Conservation (phyloP, 352 stramenopile genomes). For the Phytophthora pseudosyringae region DNA sequence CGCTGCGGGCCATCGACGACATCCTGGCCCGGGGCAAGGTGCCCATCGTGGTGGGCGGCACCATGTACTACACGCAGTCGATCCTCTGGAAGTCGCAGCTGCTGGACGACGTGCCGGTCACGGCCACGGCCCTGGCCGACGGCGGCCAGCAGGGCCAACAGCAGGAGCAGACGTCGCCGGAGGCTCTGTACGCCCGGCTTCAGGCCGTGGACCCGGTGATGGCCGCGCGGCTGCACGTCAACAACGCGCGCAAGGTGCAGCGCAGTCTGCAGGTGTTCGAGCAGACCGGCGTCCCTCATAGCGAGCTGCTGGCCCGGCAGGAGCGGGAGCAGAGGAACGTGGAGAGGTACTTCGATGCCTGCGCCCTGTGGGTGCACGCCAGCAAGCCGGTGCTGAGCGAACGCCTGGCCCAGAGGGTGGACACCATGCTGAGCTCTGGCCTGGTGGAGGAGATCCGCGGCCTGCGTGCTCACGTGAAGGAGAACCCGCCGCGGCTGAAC, state of each 20-base stretch:
- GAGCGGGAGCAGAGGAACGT: constrained; percentile 48
- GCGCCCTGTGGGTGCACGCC: constrained; percentile 87
- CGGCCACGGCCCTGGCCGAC: background rate
- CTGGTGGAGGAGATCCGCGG: constrained; percentile 82
- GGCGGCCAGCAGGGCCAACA: constrained; percentile 19
- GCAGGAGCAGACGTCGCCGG: constrained; percentile 38
- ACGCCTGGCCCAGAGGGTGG: constrained; percentile 72
- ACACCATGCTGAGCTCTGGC: constrained; percentile 81
- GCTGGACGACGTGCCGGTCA: constrained; percentile 70
- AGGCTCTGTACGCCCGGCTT: constrained; percentile 70
- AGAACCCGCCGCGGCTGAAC: constrained; percentile 50
- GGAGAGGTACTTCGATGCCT: constrained; percentile 81
- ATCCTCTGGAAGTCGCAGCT: constrained; percentile 90
- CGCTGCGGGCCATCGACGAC: constrained; percentile 81
- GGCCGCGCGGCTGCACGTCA: constrained; percentile 81
- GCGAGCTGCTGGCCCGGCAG: constrained; percentile 67
- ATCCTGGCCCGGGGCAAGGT: constrained; percentile 87
- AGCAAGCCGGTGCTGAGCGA: constrained; percentile 66
- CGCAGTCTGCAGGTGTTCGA: constrained; percentile 87
- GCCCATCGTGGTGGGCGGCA: constrained; percentile 92
- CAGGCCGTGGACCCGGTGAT: constrained; percentile 83
- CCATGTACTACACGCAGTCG: constrained; percentile 94
- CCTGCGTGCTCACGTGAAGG: constrained; percentile 54
- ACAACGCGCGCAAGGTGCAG: constrained; percentile 88
- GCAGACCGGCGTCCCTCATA: constrained; percentile 80